Conservation (phyloP, 2,329 filamentous ascomycete genomes). For the Exserohilum turcica region DNA sequence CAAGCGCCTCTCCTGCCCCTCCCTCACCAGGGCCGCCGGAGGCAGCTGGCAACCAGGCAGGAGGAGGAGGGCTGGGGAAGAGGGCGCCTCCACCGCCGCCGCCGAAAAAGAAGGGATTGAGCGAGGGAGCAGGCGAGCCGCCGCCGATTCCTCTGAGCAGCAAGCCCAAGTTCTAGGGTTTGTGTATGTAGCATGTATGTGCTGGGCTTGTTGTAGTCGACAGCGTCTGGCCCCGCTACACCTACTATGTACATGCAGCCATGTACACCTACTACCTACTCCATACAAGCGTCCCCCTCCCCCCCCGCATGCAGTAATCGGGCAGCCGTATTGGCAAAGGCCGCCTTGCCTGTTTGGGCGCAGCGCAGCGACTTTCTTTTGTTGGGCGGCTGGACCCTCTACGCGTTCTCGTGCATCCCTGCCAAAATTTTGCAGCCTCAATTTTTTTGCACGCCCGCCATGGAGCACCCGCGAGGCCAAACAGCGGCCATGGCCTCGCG, state of each 20-base stretch:
- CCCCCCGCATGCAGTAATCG: background rate
- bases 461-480: too few relatives aligned
- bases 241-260: too few relatives aligned
- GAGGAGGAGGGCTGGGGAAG: constrained; percentile 53
- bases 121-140: constrained; percentile 48
- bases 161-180: constrained; percentile 55
- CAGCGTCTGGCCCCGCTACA: too few relatives aligned
- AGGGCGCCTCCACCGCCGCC: constrained; percentile 64
- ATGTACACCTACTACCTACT: too few relatives aligned
- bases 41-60: constrained; percentile 23
- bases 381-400: constrained; percentile 10
- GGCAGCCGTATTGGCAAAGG: too few relatives aligned
- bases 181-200: background rate
- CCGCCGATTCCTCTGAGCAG: constrained; percentile 63
- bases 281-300: too few relatives aligned
- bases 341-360: background rate
- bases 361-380: background rate
- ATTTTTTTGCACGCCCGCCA: background rate
- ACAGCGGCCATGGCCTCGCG: too few relatives aligned
- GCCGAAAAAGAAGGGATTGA: constrained; percentile 59
- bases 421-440: background rate
- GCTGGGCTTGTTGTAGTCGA: too few relatives aligned
- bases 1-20: constrained; percentile 29
- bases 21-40: constrained; percentile 31
- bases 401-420: constrained; percentile 7